A percentile compares a stretch with the other conserved stretches of the same genome.
Conservation (phyloP, 345 rosid species). For the Euclidium syriacum region DNA sequence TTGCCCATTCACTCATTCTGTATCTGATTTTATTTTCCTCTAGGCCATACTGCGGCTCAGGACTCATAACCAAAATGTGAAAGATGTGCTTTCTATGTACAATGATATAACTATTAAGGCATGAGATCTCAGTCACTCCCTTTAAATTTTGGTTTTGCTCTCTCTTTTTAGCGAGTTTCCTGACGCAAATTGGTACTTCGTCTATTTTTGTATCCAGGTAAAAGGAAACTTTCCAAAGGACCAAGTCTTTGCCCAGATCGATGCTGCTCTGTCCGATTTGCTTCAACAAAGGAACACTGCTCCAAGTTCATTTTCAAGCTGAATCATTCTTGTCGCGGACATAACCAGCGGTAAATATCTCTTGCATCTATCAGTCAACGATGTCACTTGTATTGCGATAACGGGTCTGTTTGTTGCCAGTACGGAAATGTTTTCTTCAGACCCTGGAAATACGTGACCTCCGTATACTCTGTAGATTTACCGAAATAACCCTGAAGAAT, state of each 20-base stretch:
- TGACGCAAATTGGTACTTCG: neutral
- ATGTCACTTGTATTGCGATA: neutral
- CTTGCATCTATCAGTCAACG: neutral
- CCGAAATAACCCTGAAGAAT: neutral
- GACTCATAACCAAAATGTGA: conserved; percentile 65
- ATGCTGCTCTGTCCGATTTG: conserved; percentile 40
- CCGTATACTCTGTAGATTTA: neutral
- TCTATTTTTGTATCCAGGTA: conserved; percentile 35
- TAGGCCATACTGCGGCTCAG: conserved; percentile 65
- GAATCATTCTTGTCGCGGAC: neutral
- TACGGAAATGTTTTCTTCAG: neutral
- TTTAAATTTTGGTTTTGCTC: neutral
- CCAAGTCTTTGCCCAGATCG: conserved; percentile 47
- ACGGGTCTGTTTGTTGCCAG: neutral
- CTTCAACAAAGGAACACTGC: conserved; percentile 30
- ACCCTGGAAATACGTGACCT: neutral
- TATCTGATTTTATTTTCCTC: neutral
- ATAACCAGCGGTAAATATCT: neutral
- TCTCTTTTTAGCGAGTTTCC: neutral
- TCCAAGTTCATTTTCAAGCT: conserved; percentile 36
- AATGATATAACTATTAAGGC: conserved; percentile 60
- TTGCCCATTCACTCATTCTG: neutral
- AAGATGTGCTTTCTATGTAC: conserved; percentile 62
- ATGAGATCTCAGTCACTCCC: conserved; percentile 23
- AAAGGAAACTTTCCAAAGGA: conserved; percentile 43